phyloP scores from a whole-genome alignment of 805 yeast genomes.

The Candida ipomoeae region DNA sequence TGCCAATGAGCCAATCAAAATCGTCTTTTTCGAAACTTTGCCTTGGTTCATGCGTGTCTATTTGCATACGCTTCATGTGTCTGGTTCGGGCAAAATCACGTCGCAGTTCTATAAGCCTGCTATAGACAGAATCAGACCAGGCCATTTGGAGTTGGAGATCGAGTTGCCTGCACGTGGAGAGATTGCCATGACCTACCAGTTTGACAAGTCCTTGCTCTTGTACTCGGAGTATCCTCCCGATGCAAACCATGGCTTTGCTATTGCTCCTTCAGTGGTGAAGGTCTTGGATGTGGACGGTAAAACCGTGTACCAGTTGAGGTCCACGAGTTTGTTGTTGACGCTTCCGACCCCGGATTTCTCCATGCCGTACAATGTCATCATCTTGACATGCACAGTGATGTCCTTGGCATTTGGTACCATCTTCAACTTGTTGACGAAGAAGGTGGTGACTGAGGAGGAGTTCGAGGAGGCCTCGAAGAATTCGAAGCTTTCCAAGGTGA shows the following conservation, averaged over 20 bases:
- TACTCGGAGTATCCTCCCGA: constrained; percentile 98
- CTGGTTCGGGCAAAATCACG: constrained; percentile 36
- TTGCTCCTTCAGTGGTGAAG: constrained; percentile 82
- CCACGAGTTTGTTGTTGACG: constrained; percentile 80
- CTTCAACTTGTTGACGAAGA: constrained; percentile 71
- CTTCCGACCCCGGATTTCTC: constrained; percentile 97
- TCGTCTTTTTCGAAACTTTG: constrained; percentile 71
- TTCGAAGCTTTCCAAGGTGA: constrained; percentile 8
- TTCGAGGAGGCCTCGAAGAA: constrained; percentile 34
- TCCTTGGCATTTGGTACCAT: constrained; percentile 86
- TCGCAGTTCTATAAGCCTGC: constrained; percentile 70
- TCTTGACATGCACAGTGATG: constrained; percentile 88
- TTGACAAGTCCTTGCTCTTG: constrained; percentile 81
- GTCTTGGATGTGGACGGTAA: constrained; percentile 35
- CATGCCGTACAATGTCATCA: constrained; percentile 97
- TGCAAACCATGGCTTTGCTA: constrained; percentile 95
- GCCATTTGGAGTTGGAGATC: constrained; percentile 71
- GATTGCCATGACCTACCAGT: constrained; percentile 63
- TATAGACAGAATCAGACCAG: constrained; percentile 72
- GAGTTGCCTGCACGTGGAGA: constrained; percentile 61
- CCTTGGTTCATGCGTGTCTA: constrained; percentile 93
- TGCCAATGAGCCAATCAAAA: constrained; percentile 38
- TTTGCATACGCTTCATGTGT: constrained; percentile 55
- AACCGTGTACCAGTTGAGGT: constrained; percentile 53
- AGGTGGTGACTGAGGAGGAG: constrained; percentile 72